These are phyloP conservation scores for Flagelloscypha sp. DNA, from an alignment of 768 basidiomycete species.

Conservation along the genomic window DNA sequence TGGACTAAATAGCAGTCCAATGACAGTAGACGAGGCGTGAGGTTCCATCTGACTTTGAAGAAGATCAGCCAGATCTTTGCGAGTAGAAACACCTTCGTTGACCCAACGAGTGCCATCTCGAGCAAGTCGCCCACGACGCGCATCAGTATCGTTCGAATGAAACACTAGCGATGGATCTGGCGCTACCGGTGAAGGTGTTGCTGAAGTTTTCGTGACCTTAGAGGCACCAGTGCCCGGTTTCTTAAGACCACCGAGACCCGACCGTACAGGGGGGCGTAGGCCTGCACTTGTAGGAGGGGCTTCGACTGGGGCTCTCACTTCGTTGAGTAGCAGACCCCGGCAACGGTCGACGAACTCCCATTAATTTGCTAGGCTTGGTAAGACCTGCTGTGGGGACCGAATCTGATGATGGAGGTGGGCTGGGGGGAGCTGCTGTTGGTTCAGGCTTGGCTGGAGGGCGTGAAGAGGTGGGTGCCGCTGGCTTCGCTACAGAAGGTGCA, in stretches of 20 bases:
- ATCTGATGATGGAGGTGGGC: conserved; percentile 40
- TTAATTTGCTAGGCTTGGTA: conserved; percentile 41
- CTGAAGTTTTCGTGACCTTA: conserved; percentile 22
- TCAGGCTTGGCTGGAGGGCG: conserved; percentile 9
- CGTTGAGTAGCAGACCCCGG: conserved; percentile 53
- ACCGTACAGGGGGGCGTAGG: conserved; percentile 25
- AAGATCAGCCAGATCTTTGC: conserved; percentile 81
- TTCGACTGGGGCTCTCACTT: conserved; percentile 42
- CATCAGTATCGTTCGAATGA: conserved; percentile 49
- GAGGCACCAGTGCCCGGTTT: conserved; percentile 29
- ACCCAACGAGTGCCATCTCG: conserved; percentile 81
- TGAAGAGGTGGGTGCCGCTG: conserved; percentile 18
- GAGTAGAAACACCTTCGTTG: conserved; percentile 74
- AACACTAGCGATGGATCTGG: conserved; percentile 25
- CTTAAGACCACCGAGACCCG: conserved; percentile 34
- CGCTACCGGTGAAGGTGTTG: conserved; percentile 23
- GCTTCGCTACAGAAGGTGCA: conserved; percentile 26
- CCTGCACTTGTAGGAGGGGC: conserved; percentile 30
- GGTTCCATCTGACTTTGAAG: conserved; percentile 91
- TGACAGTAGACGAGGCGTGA: conserved; percentile 66
- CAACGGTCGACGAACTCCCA: conserved; percentile 64
- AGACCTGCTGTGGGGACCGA: conserved; percentile 25
- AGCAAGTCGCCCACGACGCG: conserved; percentile 55
- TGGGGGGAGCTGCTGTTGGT: conserved; percentile 20
- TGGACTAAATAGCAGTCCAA: conserved; percentile 80